Evolutionary conservation across 73 alveolate genomes (phyloP).

Genomic region (Tetrahymena thermophila): DNA sequence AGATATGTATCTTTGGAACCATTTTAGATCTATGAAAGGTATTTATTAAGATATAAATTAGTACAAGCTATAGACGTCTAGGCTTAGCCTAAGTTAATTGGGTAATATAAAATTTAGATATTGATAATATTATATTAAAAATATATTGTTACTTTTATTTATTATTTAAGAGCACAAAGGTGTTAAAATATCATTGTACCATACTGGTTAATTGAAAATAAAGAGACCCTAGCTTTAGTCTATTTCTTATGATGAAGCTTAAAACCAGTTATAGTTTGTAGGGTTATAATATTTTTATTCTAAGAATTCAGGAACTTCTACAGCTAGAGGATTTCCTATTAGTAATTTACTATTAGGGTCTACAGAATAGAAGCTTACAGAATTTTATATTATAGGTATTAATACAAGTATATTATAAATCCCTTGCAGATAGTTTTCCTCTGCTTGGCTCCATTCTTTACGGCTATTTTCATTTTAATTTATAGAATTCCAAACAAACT

Average conservation of each 20-base stretch:
- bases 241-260: not conserved
- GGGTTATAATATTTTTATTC: not conserved
- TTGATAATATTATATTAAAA: not conserved
- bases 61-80: not conserved
- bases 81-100: not conserved
- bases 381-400: not conserved
- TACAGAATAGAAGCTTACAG: not conserved
- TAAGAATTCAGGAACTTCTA: not conserved
- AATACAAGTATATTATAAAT: not conserved
- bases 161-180: not conserved
- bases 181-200: not conserved
- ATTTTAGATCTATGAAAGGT: not conserved
- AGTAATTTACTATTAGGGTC: not conserved
- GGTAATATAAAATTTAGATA: not conserved
- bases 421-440: not conserved
- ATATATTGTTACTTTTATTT: not conserved
- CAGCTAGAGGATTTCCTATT: not conserved
- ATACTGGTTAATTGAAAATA: not conserved
- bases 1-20: not conserved
- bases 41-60: not conserved
- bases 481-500: not conserved
- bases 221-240: not conserved
- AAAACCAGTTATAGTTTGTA: not conserved
- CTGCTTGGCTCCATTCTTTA: not conserved
- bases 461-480: not conserved